These are phyloP conservation scores for Ophiostoma australiae DNA, from an alignment of 2,329 filamentous ascomycete species.

Conservation along the genomic window DNA sequence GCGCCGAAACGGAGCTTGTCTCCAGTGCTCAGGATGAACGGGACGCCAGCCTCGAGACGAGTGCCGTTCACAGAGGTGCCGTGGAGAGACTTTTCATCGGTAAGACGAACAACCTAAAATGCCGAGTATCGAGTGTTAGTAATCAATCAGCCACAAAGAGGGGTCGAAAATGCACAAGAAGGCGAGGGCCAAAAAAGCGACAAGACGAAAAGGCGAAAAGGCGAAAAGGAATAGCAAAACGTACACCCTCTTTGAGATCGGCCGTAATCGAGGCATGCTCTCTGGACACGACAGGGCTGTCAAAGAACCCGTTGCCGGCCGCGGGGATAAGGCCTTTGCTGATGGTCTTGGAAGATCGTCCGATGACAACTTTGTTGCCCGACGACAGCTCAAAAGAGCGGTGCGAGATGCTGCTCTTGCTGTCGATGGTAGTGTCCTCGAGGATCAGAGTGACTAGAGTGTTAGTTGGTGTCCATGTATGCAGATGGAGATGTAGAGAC, in stretches of 20 bases:
- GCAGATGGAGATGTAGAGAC: background rate
- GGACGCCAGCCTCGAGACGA: slow-evolving; percentile 28
- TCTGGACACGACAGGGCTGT: slow-evolving; percentile 67
- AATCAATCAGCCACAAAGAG: background rate
- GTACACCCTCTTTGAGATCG: slow-evolving; percentile 43
- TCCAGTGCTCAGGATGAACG: slow-evolving; percentile 32
- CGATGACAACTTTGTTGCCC: slow-evolving; percentile 35
- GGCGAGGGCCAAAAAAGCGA: background rate
- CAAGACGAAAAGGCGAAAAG: background rate
- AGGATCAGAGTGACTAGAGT: slow-evolving; percentile 1
- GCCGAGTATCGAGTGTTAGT: background rate
- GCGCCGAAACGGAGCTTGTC: slow-evolving; percentile 40
- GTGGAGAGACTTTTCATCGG: slow-evolving; percentile 48
- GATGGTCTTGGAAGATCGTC: slow-evolving; percentile 44
- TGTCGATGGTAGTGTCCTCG: background rate
- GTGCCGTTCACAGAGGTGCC: slow-evolving; percentile 46
- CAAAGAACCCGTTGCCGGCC: slow-evolving; percentile 58
- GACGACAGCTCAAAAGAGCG: slow-evolving; percentile 34
- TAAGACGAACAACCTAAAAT: slow-evolving; percentile 42
- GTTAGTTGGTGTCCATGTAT: background rate
- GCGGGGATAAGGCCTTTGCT: slow-evolving; percentile 41
- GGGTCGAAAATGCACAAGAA: slow-evolving; percentile 23
- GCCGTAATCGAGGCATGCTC: slow-evolving; percentile 55
- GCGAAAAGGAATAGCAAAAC: background rate
- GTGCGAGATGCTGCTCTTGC: slow-evolving; percentile 21